Evolutionary conservation across 139 green algal species (phyloP).

Genomic region (Pseudopediastrum boryanum): DNA sequence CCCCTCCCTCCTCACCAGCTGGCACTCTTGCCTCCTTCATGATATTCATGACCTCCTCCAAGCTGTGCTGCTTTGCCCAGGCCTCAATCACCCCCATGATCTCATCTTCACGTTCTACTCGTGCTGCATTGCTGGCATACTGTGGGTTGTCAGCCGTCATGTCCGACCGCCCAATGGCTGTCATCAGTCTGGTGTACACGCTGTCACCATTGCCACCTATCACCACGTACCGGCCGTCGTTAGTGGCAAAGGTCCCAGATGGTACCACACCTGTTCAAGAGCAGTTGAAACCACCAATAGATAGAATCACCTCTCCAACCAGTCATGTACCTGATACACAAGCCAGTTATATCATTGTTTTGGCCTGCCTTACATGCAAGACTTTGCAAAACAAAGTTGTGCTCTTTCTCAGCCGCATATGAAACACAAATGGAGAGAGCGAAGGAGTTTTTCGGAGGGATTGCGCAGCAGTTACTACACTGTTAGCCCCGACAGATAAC

Average conservation of each 20-base stretch:
- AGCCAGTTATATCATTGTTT: background rate
- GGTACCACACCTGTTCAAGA: conserved; percentile 72
- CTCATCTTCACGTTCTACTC: conserved; percentile 36
- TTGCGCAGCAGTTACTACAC: too few relatives aligned
- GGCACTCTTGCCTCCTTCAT: too few relatives aligned
- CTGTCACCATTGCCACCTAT: conserved; percentile 79
- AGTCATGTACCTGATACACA: background rate
- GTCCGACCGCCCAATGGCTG: conserved; percentile 71
- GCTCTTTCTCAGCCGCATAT: background rate
- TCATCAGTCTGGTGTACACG: conserved; percentile 81
- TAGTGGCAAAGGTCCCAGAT: conserved; percentile 64
- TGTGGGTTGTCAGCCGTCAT: conserved; percentile 66
- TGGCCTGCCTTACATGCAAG: background rate
- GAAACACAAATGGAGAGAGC: background rate
- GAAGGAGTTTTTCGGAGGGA: too few relatives aligned
- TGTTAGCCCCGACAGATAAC: too few relatives aligned
- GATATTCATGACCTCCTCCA: too few relatives aligned
- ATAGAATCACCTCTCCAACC: too few relatives aligned
- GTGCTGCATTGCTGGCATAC: conserved; percentile 66
- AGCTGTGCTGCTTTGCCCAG: too few relatives aligned
- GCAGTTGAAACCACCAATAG: background rate
- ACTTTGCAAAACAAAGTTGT: background rate
- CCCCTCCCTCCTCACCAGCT: too few relatives aligned
- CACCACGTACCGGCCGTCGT: conserved; percentile 64
- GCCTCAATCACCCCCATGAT: conserved; percentile 53